Percentiles rank a stretch among this genome's conserved stretches.
Evolutionary conservation across 2,329 filamentous ascomycete species (phyloP).

Genomic region (Cercospora sp.): DNA sequence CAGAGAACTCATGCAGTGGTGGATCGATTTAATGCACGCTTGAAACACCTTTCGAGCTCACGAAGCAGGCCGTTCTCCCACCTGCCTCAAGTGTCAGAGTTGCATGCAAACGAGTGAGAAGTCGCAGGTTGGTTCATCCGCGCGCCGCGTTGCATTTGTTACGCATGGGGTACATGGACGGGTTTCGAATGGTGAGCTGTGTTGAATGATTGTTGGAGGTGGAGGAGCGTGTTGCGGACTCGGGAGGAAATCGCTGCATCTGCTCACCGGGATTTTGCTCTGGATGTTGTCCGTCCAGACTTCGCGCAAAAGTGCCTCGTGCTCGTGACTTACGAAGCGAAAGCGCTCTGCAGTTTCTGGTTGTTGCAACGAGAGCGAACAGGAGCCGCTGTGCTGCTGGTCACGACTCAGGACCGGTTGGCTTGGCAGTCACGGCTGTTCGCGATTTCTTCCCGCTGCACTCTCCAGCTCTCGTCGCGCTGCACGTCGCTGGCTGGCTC

Average conservation of each 20-base stretch:
- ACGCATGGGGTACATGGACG: background rate
- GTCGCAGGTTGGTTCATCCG: background rate
- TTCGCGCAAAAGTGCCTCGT: background rate
- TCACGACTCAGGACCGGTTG: background rate
- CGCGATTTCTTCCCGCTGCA: background rate
- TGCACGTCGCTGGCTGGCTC: background rate
- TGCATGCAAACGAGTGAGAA: background rate
- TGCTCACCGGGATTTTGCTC: background rate
- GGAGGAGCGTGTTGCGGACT: background rate
- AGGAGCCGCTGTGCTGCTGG: background rate
- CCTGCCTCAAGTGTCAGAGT: background rate
- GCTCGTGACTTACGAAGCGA: background rate
- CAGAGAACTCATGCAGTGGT: constrained; percentile 1
- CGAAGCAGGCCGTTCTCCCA: background rate
- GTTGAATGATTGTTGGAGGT: background rate
- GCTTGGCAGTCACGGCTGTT: background rate
- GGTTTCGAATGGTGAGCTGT: background rate
- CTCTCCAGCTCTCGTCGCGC: background rate
- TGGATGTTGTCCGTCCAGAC: background rate
- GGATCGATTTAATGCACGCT: background rate
- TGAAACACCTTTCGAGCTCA: constrained; percentile 5
- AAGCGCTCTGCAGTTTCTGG: background rate
- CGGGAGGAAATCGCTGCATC: background rate
- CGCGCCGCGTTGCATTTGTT: background rate
- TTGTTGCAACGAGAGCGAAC: background rate